These are phyloP conservation scores for Neurospora sp. DNA, from an alignment of 495 filamentous ascomycete species.

Conservation along the genomic window DNA sequence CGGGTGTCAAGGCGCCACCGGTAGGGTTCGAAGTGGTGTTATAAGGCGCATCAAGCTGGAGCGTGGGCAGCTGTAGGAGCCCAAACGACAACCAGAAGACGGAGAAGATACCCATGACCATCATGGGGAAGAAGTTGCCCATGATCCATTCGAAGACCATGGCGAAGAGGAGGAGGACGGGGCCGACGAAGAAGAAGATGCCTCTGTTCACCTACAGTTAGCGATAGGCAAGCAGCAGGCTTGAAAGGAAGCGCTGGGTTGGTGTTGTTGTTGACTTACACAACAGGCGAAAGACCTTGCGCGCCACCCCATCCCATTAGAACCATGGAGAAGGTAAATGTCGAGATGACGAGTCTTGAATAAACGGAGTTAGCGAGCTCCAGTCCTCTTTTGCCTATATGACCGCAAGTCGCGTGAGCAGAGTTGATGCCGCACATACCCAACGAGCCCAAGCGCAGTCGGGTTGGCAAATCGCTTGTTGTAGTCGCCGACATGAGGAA, in stretches of 20 bases:
- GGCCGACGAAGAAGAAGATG: slow-evolving; percentile 47
- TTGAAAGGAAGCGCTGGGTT: not conserved
- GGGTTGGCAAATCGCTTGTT: slow-evolving; percentile 43
- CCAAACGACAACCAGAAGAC: slow-evolving; percentile 49
- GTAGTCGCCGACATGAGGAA: slow-evolving; percentile 36
- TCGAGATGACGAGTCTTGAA: slow-evolving; percentile 40
- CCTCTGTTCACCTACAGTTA: slow-evolving; percentile 24
- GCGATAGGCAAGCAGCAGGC: not conserved
- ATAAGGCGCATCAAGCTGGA: slow-evolving; percentile 38
- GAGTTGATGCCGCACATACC: slow-evolving; percentile 13
- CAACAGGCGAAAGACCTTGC: slow-evolving; percentile 34
- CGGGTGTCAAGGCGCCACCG: slow-evolving; percentile 25
- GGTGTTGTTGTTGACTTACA: slow-evolving; percentile 21
- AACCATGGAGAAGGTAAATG: slow-evolving; percentile 34
- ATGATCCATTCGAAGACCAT: slow-evolving; percentile 43
- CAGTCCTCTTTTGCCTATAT: not conserved
- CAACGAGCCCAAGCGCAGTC: slow-evolving; percentile 44
- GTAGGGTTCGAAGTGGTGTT: slow-evolving; percentile 32
- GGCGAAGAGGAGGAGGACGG: slow-evolving; percentile 34
- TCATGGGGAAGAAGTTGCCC: slow-evolving; percentile 47
- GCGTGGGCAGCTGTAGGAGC: slow-evolving; percentile 40
- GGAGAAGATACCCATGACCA: slow-evolving; percentile 45
- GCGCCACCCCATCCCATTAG: slow-evolving; percentile 49
- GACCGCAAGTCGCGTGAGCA: not conserved
- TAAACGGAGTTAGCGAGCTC: not conserved